Conservation (phyloP, 257 asterid genomes). For the Coffea eugenioides region DNA sequence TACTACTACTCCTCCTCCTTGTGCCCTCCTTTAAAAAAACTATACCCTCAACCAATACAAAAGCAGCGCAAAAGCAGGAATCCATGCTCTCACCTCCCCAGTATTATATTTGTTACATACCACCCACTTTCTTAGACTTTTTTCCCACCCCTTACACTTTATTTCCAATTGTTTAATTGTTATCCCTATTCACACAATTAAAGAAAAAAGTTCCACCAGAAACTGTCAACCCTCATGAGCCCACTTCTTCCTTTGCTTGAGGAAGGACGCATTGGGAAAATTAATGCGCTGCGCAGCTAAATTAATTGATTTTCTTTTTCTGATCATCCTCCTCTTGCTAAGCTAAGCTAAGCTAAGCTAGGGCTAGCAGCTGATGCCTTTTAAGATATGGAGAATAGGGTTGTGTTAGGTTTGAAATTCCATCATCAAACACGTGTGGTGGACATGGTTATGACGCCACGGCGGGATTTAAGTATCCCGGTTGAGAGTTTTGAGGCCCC, state of each 20-base stretch:
- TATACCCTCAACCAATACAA: slow-evolving; percentile 21
- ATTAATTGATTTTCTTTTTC: too few relatives aligned
- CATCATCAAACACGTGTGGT: slow-evolving; percentile 43
- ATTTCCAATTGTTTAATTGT: not conserved
- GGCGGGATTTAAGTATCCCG: slow-evolving; percentile 15
- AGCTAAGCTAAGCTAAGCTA: not conserved
- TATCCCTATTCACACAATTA: not conserved
- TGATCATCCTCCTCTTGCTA: not conserved
- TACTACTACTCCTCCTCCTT: not conserved
- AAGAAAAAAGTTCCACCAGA: slow-evolving; percentile 3
- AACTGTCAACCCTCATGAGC: slow-evolving; percentile 26
- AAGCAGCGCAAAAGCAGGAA: slow-evolving; percentile 35
- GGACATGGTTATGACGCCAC: slow-evolving; percentile 28
- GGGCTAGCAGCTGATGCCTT: not conserved
- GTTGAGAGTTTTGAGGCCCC: slow-evolving; percentile 8
- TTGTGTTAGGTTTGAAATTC: slow-evolving; percentile 35
- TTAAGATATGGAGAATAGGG: slow-evolving; percentile 4
- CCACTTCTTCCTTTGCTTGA: slow-evolving; percentile 10
- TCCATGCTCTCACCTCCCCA: slow-evolving; percentile 22
- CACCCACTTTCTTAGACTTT: slow-evolving; percentile 48
- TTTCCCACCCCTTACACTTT: slow-evolving; percentile 23
- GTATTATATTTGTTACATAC: slow-evolving; percentile 7
- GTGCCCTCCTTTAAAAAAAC: not conserved
- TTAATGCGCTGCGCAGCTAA: too few relatives aligned
- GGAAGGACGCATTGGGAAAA: slow-evolving; percentile 13